Percentiles rank a stretch among this genome's conserved stretches.
These are phyloP conservation scores for Alloascoidea africana DNA, from an alignment of 805 yeast species.

Conservation along the genomic window DNA sequence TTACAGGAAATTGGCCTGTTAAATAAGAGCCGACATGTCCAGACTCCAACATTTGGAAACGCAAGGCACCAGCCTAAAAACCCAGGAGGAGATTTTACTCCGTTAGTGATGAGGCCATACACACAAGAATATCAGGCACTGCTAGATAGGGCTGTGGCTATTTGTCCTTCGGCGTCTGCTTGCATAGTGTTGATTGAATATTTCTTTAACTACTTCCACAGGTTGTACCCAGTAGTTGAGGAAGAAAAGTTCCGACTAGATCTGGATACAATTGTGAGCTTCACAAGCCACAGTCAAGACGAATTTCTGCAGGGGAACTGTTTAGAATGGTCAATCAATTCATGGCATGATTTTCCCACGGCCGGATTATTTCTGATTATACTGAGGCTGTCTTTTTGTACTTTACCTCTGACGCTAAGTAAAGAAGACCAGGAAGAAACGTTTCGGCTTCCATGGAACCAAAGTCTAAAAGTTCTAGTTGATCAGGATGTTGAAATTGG, in stretches of 20 bases:
- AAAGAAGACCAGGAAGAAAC: neutral
- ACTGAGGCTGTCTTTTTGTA: neutral
- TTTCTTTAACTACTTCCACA: neutral
- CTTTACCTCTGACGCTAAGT: neutral
- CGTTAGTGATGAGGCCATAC: too few relatives aligned
- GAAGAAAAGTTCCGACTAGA: constrained; percentile 1
- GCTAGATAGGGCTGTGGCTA: too few relatives aligned
- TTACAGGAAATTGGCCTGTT: too few relatives aligned
- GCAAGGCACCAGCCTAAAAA: too few relatives aligned
- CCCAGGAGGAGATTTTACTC: too few relatives aligned
- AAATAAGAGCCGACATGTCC: too few relatives aligned
- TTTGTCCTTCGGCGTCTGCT: too few relatives aligned
- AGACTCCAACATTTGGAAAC: too few relatives aligned
- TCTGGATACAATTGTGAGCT: neutral
- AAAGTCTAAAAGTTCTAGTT: neutral
- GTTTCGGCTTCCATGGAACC: neutral
- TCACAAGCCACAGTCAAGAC: neutral
- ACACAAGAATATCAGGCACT: too few relatives aligned
- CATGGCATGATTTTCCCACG: neutral
- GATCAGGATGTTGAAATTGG: neutral
- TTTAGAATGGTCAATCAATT: neutral
- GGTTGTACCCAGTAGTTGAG: neutral
- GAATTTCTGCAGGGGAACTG: too few relatives aligned
- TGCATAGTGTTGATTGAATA: neutral
- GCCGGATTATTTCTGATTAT: neutral